Evolutionary conservation across 768 basidiomycete species (phyloP).

Genomic region (Leucocoprinus birnbaumii): DNA sequence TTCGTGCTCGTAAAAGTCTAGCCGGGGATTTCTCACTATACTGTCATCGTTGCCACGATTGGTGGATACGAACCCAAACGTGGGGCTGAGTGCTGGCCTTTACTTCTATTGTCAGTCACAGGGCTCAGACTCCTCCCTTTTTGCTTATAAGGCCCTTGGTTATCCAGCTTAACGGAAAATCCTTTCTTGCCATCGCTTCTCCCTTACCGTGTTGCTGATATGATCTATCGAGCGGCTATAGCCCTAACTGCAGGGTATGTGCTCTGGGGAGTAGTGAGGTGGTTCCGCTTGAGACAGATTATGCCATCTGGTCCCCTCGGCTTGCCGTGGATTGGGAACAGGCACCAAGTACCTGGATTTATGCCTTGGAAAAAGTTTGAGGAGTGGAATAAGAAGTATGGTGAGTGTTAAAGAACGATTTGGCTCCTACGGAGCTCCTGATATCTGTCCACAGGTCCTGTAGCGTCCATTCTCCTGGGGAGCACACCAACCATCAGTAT

Average conservation of each 20-base stretch:
- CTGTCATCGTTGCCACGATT: background rate
- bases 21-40: background rate
- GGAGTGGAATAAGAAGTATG: conserved; percentile 44
- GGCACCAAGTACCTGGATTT: conserved; percentile 37
- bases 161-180: too few species aligned
- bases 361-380: conserved; percentile 50
- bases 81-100: too few species aligned
- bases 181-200: background rate
- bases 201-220: background rate
- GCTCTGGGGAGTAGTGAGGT: conserved; percentile 22
- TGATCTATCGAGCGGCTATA: background rate
- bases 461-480: conserved; percentile 39
- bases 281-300: conserved; percentile 25
- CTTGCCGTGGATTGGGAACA: conserved; percentile 43
- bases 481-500: conserved; percentile 39
- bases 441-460: conserved; percentile 29
- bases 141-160: too few species aligned
- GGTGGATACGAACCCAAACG: background rate
- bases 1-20: background rate
- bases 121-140: too few species aligned
- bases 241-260: conserved; percentile 15
- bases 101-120: too few species aligned
- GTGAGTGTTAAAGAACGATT: conserved; percentile 20
- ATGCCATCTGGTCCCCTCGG: conserved; percentile 48
- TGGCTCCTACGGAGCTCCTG: background rate